Base-by-base conservation (phyloP, 139 green algal species). In the Chlamydomonas schloesseri region DNA sequence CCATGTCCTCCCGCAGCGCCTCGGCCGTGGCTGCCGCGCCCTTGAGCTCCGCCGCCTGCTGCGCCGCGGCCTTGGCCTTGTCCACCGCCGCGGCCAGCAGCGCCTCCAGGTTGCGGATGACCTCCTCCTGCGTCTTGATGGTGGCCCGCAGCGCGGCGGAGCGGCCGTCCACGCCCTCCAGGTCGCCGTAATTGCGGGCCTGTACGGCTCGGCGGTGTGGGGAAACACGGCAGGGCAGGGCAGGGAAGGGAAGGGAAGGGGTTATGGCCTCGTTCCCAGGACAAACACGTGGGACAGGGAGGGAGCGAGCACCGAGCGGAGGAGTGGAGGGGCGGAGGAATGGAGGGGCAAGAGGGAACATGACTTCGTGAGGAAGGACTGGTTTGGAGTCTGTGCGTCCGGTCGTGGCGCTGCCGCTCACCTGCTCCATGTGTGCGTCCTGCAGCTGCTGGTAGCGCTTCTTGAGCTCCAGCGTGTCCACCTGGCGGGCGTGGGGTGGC, bases 371-470 rank as follows among this genome's bases (percentile, higher is more conserved):
- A n/a, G n/a, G n/a, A n/a, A n/a, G n/a, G n/a, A n/a, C n/a, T n/a
- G n/a, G n/a, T n/a, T n/a, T n/a, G n/a, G n/a, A n/a, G n/a, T n/a
- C n/a, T n/a, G n/a, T n/a, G n/a, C n/a, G n/a, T n/a, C n/a, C n/a
- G n/a, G n/a, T n/a, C n/a, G n/a, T n/a, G n/a, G n/a, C n/a, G n/a
- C n/a, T n/a, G n/a, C n/a, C n/a, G n/a, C 42, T 50, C 37, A 86
- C 88, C 87, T 93, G 90, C 36, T 86, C 71, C 71, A 92, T 88
- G 81, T 96, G 93, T 10, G 93, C 93, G 42, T 92, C 88, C 87
- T 96, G 91, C 68, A 94, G 87, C 83, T 91, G 87, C 24, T 88
- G 69, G 82, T 92, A 91, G 23, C 89, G 67, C 88, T 86, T 91
- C 83, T 94, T 93, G 31, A 93, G 73, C 69, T 91, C 89, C 47